These are phyloP conservation scores for Mycena metata DNA, from an alignment of 768 basidiomycete genomes.

Conservation along the genomic window DNA sequence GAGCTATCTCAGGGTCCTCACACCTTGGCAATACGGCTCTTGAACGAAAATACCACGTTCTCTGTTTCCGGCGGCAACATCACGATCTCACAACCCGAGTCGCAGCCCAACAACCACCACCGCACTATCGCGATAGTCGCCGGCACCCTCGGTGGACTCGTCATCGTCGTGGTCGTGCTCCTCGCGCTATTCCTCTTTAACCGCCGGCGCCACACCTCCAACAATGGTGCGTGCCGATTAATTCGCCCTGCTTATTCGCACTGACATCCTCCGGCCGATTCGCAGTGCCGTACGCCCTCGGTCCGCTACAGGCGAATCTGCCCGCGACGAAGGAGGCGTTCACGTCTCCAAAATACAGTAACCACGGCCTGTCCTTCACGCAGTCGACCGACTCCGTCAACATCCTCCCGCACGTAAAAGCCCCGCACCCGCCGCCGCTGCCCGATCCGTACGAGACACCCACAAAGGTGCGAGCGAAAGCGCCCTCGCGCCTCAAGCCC, in stretches of 20 bases:
- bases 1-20: conserved; percentile 33
- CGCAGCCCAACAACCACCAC: conserved; percentile 4
- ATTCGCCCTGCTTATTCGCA: background rate
- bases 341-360: conserved; percentile 47
- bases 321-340: conserved; percentile 49
- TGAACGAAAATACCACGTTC: conserved; percentile 32
- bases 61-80: conserved; percentile 37
- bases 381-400: conserved; percentile 37
- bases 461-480: background rate
- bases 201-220: conserved; percentile 21
- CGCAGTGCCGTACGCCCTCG: conserved; percentile 39
- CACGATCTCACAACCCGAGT: conserved; percentile 1
- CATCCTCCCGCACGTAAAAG: conserved; percentile 25
- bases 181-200: conserved; percentile 33
- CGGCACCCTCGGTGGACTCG: conserved; percentile 28
- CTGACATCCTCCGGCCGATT: background rate
- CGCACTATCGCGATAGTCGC: conserved; percentile 33
- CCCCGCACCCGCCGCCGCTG: conserved; percentile 6
- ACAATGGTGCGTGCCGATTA: conserved; percentile 19
- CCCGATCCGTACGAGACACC: conserved; percentile 14
- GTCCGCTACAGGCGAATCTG: conserved; percentile 45
- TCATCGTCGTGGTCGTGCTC: conserved; percentile 23
- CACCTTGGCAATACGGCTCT: conserved; percentile 36
- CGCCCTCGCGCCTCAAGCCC: conserved; percentile 16
- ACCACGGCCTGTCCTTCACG: conserved; percentile 46